A percentile compares a stretch with the other conserved stretches of the same genome.
Evolutionary conservation across 176 grass and related monocot genomes (phyloP).

Genomic region (Eragrostis curvula): DNA sequence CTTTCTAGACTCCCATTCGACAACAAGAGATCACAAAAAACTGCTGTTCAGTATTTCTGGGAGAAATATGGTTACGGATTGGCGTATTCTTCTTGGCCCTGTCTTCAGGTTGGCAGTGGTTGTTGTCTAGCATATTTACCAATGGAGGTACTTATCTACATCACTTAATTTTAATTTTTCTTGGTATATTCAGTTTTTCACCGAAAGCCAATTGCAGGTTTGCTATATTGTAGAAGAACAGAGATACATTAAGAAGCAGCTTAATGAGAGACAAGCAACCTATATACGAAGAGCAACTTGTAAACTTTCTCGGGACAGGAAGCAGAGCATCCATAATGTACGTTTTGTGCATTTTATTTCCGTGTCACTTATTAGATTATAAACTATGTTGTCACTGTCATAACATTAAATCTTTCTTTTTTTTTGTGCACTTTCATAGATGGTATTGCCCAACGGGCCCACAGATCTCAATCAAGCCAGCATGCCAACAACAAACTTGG

Average conservation of each 20-base stretch:
- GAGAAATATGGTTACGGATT: constrained; percentile 58
- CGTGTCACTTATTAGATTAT: neutral
- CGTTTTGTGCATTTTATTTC: neutral
- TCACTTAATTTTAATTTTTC: neutral
- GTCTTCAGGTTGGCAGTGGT: constrained; percentile 79
- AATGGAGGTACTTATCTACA: constrained; percentile 60
- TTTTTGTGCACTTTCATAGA: no score
- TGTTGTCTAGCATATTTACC: constrained; percentile 64
- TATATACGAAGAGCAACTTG: constrained; percentile 68
- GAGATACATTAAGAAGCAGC: constrained; percentile 65
- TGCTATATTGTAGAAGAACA: constrained; percentile 86
- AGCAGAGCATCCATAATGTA: constrained; percentile 72
- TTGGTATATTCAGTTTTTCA: neutral
- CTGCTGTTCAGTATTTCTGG: constrained; percentile 74
- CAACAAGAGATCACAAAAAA: constrained; percentile 39
- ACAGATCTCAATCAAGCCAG: no score
- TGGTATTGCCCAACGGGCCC: no score
- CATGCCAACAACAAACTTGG: no score
- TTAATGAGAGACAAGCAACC: constrained; percentile 81
- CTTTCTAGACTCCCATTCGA: constrained; percentile 69
- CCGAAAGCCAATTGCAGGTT: constrained; percentile 41
- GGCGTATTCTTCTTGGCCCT: constrained; percentile 55
- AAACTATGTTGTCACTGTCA: neutral
- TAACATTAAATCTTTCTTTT: no score
- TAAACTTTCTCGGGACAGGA: constrained; percentile 69